Conservation (phyloP, 148 eudicot species). For the Nyssa sinensis region DNA sequence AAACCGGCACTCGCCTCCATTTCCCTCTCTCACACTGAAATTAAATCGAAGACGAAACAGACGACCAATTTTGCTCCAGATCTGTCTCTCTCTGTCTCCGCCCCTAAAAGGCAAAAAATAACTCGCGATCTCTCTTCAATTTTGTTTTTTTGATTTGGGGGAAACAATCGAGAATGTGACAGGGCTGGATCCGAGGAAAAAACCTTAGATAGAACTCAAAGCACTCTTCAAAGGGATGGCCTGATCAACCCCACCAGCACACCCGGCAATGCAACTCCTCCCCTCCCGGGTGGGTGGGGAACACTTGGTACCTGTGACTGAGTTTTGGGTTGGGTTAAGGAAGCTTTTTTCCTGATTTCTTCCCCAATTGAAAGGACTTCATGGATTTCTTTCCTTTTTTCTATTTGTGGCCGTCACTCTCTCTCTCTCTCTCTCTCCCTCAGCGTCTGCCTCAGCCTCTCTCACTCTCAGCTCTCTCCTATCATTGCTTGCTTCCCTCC, state of each 20-base stretch:
- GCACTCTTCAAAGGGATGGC: too few species aligned
- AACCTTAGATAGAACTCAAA: too few species aligned
- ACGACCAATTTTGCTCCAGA: not conserved
- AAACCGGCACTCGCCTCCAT: slow-evolving; percentile 17
- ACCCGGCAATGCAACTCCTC: not conserved
- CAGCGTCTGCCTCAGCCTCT: too few species aligned
- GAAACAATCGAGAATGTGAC: not conserved
- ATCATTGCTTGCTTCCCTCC: not conserved
- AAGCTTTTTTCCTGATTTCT: not conserved
- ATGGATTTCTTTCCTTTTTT: not conserved
- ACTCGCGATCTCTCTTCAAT: not conserved
- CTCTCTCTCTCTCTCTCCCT: not conserved
- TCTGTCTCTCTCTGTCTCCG: too few species aligned
- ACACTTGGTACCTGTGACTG: too few species aligned
- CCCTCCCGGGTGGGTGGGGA: not conserved
- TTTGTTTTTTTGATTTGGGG: not conserved
- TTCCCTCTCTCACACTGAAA: not conserved
- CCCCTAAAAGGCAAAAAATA: not conserved
- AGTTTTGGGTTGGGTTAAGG: not conserved
- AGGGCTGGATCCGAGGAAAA: not conserved
- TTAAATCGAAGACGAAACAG: too few species aligned
- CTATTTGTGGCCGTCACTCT: not conserved
- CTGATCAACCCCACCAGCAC: not conserved
- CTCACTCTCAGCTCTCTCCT: not conserved
- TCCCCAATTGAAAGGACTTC: not conserved